Evolutionary conservation across 345 rosid genomes (phyloP).

Genomic region (Dimocarpus longan): DNA sequence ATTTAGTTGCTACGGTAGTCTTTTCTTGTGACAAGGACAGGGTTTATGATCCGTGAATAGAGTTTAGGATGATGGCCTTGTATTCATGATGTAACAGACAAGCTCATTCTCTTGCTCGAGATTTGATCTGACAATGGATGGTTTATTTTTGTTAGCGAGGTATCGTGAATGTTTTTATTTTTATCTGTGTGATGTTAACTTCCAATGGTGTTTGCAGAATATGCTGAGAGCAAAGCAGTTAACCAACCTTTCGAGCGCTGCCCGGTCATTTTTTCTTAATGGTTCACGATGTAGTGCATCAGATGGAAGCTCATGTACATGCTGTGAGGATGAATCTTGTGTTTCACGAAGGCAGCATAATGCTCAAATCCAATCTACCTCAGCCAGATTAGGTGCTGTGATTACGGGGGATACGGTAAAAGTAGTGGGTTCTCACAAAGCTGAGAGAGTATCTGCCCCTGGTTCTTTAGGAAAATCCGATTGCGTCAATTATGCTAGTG

Average conservation of each 20-base stretch:
- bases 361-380: slow-evolving; percentile 44
- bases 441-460: slow-evolving; percentile 43
- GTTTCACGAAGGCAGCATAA: slow-evolving; percentile 57
- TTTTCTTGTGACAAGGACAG: neutral
- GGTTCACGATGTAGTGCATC: slow-evolving; percentile 64
- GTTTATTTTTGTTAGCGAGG: neutral
- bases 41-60: neutral
- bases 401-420: slow-evolving; percentile 40
- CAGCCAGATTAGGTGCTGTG: slow-evolving; percentile 38
- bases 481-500: slow-evolving; percentile 53
- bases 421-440: slow-evolving; percentile 43
- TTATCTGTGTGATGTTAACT: neutral
- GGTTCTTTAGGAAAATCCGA: slow-evolving; percentile 43
- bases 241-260: slow-evolving; percentile 67
- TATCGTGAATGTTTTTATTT: neutral
- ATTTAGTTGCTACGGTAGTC: neutral
- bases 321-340: slow-evolving; percentile 78
- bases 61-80: neutral
- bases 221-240: slow-evolving; percentile 82
- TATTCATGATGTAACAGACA: neutral
- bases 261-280: slow-evolving; percentile 63
- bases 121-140: neutral
- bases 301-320: slow-evolving; percentile 73
- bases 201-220: slow-evolving; percentile 33
- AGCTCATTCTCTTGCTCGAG: neutral